These are phyloP conservation scores for Calocera viscosa DNA, from an alignment of 768 basidiomycete species.

Conservation along the genomic window DNA sequence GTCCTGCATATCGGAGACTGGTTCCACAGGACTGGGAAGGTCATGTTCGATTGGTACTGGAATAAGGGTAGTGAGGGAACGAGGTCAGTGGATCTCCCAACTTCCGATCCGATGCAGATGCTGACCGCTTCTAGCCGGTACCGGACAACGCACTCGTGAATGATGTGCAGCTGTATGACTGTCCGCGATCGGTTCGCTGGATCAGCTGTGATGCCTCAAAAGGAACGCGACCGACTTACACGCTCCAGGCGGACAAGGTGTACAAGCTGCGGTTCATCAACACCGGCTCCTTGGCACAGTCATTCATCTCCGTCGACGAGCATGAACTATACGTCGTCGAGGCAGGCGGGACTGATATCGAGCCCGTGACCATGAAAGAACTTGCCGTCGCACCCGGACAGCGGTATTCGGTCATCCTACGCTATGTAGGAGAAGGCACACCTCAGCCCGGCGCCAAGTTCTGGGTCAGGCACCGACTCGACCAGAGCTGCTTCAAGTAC, in stretches of 20 bases:
- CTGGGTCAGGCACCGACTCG: conserved; percentile 12
- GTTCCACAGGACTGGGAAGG: conserved; percentile 14
- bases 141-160: conserved; percentile 15
- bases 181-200: conserved; percentile 8
- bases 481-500: conserved; percentile 12
- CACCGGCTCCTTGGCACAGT: conserved; percentile 16
- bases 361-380: conserved; percentile 11
- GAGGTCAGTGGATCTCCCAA: too few species aligned
- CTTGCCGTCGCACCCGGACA: conserved; percentile 15
- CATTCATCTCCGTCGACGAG: conserved; percentile 14
- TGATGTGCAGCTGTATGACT: conserved; percentile 14
- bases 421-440: background rate
- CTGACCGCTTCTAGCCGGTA: conserved; percentile 14
- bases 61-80: conserved; percentile 12
- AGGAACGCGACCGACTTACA: conserved; percentile 3
- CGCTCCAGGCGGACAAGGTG: conserved; percentile 8
- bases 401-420: conserved; percentile 15
- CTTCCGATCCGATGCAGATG: too few species aligned
- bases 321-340: conserved; percentile 14
- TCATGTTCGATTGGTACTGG: conserved; percentile 15
- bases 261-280: conserved; percentile 15
- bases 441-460: conserved; percentile 13
- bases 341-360: conserved; percentile 15
- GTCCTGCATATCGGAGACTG: conserved; percentile 17
- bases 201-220: conserved; percentile 11